Percentiles rank a stretch among this genome's conserved stretches.
These are phyloP conservation scores for Coccomyxa sp. DNA, from an alignment of 139 green algal genomes.

Conservation along the genomic window DNA sequence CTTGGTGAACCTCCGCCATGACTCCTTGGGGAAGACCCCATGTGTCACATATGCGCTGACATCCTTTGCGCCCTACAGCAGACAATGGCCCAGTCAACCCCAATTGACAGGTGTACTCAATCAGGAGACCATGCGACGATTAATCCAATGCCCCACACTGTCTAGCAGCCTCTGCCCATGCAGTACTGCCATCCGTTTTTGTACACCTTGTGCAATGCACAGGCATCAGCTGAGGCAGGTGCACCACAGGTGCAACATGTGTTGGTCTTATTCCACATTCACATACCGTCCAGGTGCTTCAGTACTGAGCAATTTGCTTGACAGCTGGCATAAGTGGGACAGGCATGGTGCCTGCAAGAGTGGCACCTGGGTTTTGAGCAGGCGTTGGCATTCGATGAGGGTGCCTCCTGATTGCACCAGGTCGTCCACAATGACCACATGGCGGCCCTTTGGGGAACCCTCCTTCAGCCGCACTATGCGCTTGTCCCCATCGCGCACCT, in stretches of 20 bases:
- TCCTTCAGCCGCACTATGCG: slow-evolving; percentile 95
- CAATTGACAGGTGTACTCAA: too few relatives aligned
- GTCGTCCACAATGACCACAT: slow-evolving; percentile 98
- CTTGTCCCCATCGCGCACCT: slow-evolving; percentile 93
- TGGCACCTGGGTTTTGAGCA: slow-evolving; percentile 54
- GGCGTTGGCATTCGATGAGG: slow-evolving; percentile 90
- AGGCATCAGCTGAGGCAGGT: too few relatives aligned
- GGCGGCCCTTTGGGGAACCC: slow-evolving; percentile 74
- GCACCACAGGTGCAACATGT: too few relatives aligned
- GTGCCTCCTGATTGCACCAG: slow-evolving; percentile 95
- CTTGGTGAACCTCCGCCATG: slow-evolving; percentile 69
- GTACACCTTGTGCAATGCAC: too few relatives aligned
- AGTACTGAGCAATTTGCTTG: neutral
- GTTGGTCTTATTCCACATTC: neutral
- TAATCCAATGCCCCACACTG: too few relatives aligned
- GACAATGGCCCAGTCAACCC: neutral
- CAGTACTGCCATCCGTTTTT: too few relatives aligned
- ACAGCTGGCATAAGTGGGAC: neutral
- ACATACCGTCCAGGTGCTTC: neutral
- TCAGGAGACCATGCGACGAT: too few relatives aligned
- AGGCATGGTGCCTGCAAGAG: neutral
- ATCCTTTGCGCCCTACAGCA: slow-evolving; percentile 29
- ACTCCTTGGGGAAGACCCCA: slow-evolving; percentile 93
- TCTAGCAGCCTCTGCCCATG: too few relatives aligned
- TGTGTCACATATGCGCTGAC: slow-evolving; percentile 97